Conservation (phyloP, 352 stramenopile genomes). For the Pythium aphanidermatum region DNA sequence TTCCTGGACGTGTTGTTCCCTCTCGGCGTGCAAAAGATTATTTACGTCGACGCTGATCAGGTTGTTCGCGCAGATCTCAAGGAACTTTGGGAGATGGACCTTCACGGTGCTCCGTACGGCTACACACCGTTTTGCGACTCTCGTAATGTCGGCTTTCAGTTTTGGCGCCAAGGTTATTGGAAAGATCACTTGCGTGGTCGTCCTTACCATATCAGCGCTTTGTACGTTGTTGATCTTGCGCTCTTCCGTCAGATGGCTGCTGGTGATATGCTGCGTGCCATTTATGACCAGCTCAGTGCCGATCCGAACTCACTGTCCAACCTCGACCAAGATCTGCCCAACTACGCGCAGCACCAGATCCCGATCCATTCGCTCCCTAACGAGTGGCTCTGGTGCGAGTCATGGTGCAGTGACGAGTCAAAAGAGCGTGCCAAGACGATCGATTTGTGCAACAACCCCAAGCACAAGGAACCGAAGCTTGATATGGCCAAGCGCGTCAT, state of each 20-base stretch:
- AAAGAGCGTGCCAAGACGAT: slow-evolving; percentile 99
- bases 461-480: slow-evolving; percentile 99
- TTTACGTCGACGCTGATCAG: slow-evolving; percentile 99
- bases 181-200: slow-evolving; percentile 94
- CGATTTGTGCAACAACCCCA: slow-evolving; percentile 99
- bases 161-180: slow-evolving; percentile 99
- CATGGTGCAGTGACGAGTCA: slow-evolving; percentile 98
- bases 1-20: slow-evolving; percentile 99
- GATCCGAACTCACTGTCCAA: slow-evolving; percentile 99
- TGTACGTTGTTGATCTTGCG: slow-evolving; percentile 99
- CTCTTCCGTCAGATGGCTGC: slow-evolving; percentile 92
- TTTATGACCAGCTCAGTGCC: slow-evolving; percentile 96
- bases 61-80: slow-evolving; percentile 97
- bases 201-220: slow-evolving; percentile 99
- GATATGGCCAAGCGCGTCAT: slow-evolving; percentile 99
- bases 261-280: slow-evolving; percentile 93
- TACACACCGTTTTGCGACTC: slow-evolving; percentile 99
- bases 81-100: slow-evolving; percentile 98
- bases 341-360: slow-evolving; percentile 95
- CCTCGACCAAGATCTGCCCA: slow-evolving; percentile 99
- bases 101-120: slow-evolving; percentile 94
- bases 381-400: slow-evolving; percentile 99
- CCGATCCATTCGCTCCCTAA: slow-evolving; percentile 96
- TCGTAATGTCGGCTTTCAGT: slow-evolving; percentile 97
- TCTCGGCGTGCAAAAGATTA: slow-evolving; percentile 98